Percentiles rank a stretch among this genome's conserved stretches.
phyloP scores from a whole-genome alignment of 78 protist species.

The Speleostelium caveatum region DNA sequence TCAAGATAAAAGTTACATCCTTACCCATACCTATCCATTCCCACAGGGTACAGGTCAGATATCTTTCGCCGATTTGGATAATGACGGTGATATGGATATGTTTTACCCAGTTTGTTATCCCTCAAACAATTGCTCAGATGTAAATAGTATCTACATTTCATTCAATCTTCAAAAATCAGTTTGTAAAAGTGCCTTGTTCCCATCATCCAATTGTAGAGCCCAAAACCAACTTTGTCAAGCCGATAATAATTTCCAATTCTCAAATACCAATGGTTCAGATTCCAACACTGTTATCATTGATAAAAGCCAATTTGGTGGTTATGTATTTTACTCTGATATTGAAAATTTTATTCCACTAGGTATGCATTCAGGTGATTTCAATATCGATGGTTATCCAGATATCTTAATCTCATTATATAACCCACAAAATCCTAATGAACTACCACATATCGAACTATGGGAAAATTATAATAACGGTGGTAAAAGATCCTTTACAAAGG shows the following conservation, averaged over 20 bases:
- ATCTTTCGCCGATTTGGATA: conserved; percentile 82
- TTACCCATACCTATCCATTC: not conserved
- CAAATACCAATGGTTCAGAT: conserved; percentile 28
- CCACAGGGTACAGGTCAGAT: conserved; percentile 81
- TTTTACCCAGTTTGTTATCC: conserved; percentile 78
- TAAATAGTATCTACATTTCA: conserved; percentile 56
- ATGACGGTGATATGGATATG: conserved; percentile 83
- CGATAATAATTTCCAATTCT: conserved; percentile 50
- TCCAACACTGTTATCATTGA: conserved; percentile 21
- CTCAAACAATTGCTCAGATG: not conserved
- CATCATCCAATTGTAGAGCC: conserved; percentile 39
- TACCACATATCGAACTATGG: conserved; percentile 71
- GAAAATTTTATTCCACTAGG: conserved; percentile 29
- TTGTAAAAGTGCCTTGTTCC: conserved; percentile 50
- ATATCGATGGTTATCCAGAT: conserved; percentile 87
- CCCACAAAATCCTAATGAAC: not conserved
- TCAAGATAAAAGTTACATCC: conserved; percentile 29
- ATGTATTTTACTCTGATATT: conserved; percentile 35
- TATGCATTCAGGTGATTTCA: conserved; percentile 79
- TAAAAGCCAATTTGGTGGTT: conserved; percentile 22
- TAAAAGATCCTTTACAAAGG: conserved; percentile 13
- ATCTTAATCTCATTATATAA: conserved; percentile 51
- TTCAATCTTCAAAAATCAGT: conserved; percentile 76
- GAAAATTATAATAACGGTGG: conserved; percentile 26
- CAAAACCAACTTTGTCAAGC: conserved; percentile 51